These are phyloP conservation scores for Elongisporangium senticosum DNA, from an alignment of 352 stramenopile species.

Conservation along the genomic window DNA sequence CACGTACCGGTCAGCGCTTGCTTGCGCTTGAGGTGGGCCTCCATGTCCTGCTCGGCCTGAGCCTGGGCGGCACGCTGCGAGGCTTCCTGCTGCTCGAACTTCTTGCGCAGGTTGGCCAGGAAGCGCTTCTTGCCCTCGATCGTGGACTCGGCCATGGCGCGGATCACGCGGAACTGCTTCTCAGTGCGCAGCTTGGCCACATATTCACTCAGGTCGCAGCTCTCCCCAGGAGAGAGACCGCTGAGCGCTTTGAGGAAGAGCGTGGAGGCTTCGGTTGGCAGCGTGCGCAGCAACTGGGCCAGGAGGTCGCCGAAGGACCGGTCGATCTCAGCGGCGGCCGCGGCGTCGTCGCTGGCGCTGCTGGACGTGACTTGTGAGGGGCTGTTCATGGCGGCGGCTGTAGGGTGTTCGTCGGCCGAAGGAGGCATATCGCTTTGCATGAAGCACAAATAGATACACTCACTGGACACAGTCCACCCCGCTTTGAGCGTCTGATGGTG, in stretches of 20 bases:
- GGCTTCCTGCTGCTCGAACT: slow-evolving; percentile 60
- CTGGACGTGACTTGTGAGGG: not conserved
- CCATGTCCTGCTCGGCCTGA: slow-evolving; percentile 56
- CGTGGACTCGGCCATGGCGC: slow-evolving; percentile 74
- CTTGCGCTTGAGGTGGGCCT: slow-evolving; percentile 65
- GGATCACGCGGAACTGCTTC: slow-evolving; percentile 85
- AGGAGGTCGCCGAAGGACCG: slow-evolving; percentile 64
- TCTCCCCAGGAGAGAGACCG: slow-evolving; percentile 63
- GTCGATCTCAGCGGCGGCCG: not conserved
- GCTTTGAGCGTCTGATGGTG: not conserved
- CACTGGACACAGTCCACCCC: not conserved
- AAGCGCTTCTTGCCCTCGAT: slow-evolving; percentile 81
- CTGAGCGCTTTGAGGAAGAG: slow-evolving; percentile 77
- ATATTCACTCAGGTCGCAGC: slow-evolving; percentile 71
- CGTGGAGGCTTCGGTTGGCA: slow-evolving; percentile 62
- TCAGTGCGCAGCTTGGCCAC: slow-evolving; percentile 64
- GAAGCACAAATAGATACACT: not conserved
- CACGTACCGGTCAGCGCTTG: slow-evolving; percentile 55
- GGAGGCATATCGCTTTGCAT: not conserved
- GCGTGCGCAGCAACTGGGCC: slow-evolving; percentile 61
- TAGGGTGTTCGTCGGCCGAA: not conserved
- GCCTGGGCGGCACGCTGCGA: slow-evolving; percentile 45
- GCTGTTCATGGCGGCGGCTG: not conserved
- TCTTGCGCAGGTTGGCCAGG: slow-evolving; percentile 56
- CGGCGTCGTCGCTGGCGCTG: too few relatives aligned